Evolutionary conservation across 2,329 filamentous ascomycete species (phyloP).

Genomic region (Chalara sp.): DNA sequence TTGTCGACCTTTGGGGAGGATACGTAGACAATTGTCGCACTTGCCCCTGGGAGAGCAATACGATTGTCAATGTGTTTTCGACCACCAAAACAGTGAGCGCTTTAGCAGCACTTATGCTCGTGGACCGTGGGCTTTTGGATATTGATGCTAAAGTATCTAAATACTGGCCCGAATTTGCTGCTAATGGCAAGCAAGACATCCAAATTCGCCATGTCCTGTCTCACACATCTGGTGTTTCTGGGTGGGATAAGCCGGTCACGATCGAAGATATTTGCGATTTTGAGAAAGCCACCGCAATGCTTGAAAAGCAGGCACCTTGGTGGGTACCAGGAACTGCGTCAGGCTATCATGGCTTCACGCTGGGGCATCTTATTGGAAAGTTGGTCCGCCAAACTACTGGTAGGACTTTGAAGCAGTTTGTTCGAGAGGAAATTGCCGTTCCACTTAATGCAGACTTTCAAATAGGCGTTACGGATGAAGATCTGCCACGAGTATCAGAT

Average conservation of each 20-base stretch:
- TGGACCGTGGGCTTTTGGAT: too few relatives aligned
- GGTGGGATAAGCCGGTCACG: too few relatives aligned
- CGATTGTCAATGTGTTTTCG: slow-evolving; percentile 32
- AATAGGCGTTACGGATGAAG: slow-evolving; percentile 2
- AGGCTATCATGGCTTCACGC: slow-evolving; percentile 35
- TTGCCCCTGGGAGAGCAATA: slow-evolving; percentile 33
- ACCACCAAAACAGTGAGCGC: slow-evolving; percentile 32
- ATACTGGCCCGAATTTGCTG: too few relatives aligned
- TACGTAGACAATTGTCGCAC: slow-evolving; percentile 25
- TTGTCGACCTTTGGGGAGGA: slow-evolving; percentile 42
- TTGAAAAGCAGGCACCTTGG: slow-evolving; percentile 35
- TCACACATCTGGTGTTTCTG: too few relatives aligned
- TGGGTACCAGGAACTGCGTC: slow-evolving; percentile 37
- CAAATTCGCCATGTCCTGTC: too few relatives aligned
- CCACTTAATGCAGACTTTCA: slow-evolving; percentile 6
- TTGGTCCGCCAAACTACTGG: slow-evolving; percentile 35
- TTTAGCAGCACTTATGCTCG: too few relatives aligned
- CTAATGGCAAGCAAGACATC: too few relatives aligned
- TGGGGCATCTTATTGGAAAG: slow-evolving; percentile 37
- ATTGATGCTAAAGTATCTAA: too few relatives aligned
- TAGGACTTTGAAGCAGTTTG: slow-evolving; percentile 35
- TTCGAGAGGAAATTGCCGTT: slow-evolving; percentile 15
- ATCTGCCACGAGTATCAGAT: slow-evolving; percentile 3
- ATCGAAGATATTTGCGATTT: too few relatives aligned
- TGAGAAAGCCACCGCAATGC: too few relatives aligned